Conservation (phyloP, 768 basidiomycete genomes). For the Favolaschia claudopus region DNA sequence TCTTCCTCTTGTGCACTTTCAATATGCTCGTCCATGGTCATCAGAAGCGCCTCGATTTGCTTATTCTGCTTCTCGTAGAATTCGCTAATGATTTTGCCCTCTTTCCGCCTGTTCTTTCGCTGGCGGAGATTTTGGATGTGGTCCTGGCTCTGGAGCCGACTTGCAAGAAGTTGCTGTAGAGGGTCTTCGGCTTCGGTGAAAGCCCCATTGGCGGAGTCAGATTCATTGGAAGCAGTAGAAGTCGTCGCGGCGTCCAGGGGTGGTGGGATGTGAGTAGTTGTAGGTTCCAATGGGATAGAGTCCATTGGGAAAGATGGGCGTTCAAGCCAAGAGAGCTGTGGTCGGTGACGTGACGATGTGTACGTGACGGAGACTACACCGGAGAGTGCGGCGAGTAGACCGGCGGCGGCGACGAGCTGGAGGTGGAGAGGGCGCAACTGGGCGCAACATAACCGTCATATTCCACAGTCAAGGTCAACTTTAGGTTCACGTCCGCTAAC, state of each 20-base stretch:
- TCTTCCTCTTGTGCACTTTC: conserved; percentile 58
- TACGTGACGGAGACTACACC: too few species aligned
- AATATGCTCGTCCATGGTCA: conserved; percentile 64
- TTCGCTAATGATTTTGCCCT: conserved; percentile 45
- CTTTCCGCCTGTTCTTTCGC: conserved; percentile 44
- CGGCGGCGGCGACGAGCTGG: too few species aligned
- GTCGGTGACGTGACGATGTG: too few species aligned
- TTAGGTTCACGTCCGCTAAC: too few species aligned
- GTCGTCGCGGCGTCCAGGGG: background rate
- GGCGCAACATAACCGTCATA: too few species aligned
- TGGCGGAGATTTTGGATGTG: conserved; percentile 18
- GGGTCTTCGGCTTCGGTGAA: conserved; percentile 21
- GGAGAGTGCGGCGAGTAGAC: too few species aligned
- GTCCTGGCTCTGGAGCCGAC: conserved; percentile 19
- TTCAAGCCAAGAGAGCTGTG: too few species aligned
- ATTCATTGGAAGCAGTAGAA: background rate
- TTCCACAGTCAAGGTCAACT: too few species aligned
- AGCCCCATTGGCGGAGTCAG: background rate
- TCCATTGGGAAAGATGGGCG: too few species aligned
- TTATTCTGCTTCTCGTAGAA: conserved; percentile 33
- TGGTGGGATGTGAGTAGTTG: too few species aligned
- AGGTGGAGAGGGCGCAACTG: too few species aligned
- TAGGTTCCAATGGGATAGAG: background rate
- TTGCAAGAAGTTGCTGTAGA: conserved; percentile 24
- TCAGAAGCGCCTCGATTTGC: conserved; percentile 62